Conservation (phyloP, 352 stramenopile genomes). For the Globisporangium recalcitrans region DNA sequence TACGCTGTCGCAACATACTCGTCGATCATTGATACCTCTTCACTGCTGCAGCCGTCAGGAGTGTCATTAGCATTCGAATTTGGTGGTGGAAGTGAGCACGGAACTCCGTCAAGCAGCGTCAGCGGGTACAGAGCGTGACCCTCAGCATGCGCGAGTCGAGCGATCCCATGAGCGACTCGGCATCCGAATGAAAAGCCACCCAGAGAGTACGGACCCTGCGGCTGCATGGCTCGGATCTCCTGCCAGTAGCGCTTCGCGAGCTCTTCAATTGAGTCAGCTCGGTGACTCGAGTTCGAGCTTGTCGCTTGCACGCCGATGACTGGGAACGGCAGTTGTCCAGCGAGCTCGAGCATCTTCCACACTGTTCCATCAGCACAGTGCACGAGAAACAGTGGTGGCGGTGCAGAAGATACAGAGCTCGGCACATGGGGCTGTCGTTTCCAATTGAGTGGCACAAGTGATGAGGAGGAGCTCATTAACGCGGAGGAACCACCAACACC, state of each 20-base stretch:
- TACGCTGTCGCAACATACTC: neutral
- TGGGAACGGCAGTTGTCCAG: constrained; percentile 26
- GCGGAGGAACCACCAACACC: neutral
- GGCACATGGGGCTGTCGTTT: constrained; percentile 8
- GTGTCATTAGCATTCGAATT: neutral
- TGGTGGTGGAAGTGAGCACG: constrained; percentile 15
- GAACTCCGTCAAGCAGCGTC: constrained; percentile 37
- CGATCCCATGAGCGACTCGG: constrained; percentile 43
- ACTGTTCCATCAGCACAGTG: constrained; percentile 51
- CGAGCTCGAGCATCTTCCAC: constrained; percentile 55
- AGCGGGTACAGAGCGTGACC: constrained; percentile 30
- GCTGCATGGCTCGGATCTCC: constrained; percentile 27
- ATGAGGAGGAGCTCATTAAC: constrained; percentile 3
- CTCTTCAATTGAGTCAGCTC: constrained; percentile 23
- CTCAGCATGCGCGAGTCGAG: constrained; percentile 20
- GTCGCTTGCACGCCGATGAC: constrained; percentile 36
- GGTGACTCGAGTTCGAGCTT: neutral
- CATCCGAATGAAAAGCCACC: constrained; percentile 65
- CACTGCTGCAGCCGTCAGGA: neutral
- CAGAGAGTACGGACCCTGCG: constrained; percentile 32
- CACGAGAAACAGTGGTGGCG: constrained; percentile 36
- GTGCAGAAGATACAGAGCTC: too few relatives aligned
- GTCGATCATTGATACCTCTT: neutral
- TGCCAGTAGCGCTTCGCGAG: constrained; percentile 37
- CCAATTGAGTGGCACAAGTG: constrained; percentile 39